Percentiles rank a stretch among this genome's conserved stretches.
phyloP scores from a whole-genome alignment of 768 basidiomycete genomes.

The Lactarius indigo region DNA sequence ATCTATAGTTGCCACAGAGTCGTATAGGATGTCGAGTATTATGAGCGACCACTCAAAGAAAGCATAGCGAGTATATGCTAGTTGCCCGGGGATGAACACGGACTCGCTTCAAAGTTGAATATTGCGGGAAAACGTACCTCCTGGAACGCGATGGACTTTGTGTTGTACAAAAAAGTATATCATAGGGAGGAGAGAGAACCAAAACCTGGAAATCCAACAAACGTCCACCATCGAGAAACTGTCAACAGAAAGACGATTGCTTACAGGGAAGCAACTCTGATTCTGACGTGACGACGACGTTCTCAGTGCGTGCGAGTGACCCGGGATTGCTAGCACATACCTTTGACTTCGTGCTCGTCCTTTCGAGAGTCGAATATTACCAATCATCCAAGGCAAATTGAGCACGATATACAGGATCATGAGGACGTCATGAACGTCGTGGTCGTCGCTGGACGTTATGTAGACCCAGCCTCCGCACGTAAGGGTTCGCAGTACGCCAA shows the following conservation, averaged over 20 bases:
- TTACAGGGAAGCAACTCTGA: conserved; percentile 50
- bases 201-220: conserved; percentile 52
- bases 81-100: not conserved
- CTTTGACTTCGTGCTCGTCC: conserved; percentile 51
- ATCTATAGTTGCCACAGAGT: conserved; percentile 62
- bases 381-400: conserved; percentile 88
- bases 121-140: conserved; percentile 47
- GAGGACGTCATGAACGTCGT: conserved; percentile 78
- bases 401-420: conserved; percentile 86
- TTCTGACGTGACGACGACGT: conserved; percentile 36
- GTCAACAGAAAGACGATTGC: conserved; percentile 18
- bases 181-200: conserved; percentile 63
- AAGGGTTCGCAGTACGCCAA: conserved; percentile 69
- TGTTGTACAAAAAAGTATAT: conserved; percentile 85
- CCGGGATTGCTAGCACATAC: conserved; percentile 34
- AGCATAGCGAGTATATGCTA: conserved; percentile 83
- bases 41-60: conserved; percentile 89
- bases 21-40: conserved; percentile 66
- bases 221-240: not conserved
- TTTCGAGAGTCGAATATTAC: conserved; percentile 50
- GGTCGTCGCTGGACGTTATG: conserved; percentile 80
- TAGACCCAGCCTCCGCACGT: conserved; percentile 92
- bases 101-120: not conserved
- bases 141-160: conserved; percentile 73
- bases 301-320: not conserved